These are phyloP conservation scores for Trametes cingulata DNA, from an alignment of 768 basidiomycete genomes.

Conservation along the genomic window DNA sequence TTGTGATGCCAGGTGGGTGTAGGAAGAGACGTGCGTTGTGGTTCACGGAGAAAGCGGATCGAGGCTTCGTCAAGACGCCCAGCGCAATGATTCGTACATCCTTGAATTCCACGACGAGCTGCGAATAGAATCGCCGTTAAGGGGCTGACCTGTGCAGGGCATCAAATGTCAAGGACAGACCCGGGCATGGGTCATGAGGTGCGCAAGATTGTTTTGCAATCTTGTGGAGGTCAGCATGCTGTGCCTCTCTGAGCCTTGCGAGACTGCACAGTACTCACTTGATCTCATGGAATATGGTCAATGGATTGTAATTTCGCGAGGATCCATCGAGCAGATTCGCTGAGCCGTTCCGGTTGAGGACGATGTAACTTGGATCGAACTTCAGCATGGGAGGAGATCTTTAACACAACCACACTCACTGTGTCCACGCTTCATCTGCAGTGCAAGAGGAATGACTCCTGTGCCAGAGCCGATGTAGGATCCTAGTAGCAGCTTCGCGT, in stretches of 20 bases:
- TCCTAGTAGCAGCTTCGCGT: constrained; percentile 38
- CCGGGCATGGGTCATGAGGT: constrained; percentile 65
- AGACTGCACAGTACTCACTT: constrained; percentile 64
- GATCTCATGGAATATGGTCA: constrained; percentile 69
- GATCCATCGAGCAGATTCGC: constrained; percentile 70
- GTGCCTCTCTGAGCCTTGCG: neutral
- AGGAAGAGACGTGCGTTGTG: constrained; percentile 67
- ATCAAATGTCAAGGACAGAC: constrained; percentile 52
- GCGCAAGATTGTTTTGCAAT: constrained; percentile 65
- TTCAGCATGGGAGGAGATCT: neutral
- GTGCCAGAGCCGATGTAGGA: constrained; percentile 68
- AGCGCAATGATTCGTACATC: constrained; percentile 76
- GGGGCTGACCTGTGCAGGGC: neutral
- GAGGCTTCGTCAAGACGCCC: constrained; percentile 62
- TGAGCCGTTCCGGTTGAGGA: constrained; percentile 73
- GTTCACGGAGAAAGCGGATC: constrained; percentile 59
- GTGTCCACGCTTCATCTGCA: constrained; percentile 81
- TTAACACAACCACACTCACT: constrained; percentile 43
- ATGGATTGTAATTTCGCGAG: constrained; percentile 68
- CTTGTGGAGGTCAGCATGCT: constrained; percentile 35
- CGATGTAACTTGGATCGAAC: constrained; percentile 56
- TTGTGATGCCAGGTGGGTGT: constrained; percentile 66
- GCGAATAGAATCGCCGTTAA: too few species aligned
- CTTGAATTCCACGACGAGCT: constrained; percentile 69
- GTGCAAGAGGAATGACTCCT: constrained; percentile 70